Base-by-base conservation (phyloP, 208 protist genomes). In the Wallacemonas rigidus region DNA sequence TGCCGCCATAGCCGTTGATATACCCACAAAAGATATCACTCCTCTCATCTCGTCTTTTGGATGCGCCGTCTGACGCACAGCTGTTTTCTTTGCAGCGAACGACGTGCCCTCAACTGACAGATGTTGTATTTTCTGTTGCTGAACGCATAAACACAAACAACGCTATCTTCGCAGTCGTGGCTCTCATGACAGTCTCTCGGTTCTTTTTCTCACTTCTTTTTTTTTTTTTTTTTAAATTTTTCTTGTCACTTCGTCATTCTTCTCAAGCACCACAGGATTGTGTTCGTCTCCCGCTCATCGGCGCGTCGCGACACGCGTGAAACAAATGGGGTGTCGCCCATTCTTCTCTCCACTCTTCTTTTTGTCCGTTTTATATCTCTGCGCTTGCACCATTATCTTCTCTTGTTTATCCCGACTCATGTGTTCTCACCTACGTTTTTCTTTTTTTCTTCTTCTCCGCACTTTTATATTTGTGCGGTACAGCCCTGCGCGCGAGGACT, bases 151-250 rank as follows among this genome's bases (percentile, higher is more conserved):
- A 51, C 39, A 50, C 41, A 14, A 17, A 77, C 64, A 54, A 12
- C 45, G 45, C 45, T 14, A 50, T 14, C 45, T 50, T 50, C 45
- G 45, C 12, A 12, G 45, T 12, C 12, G 45, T 14, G 45, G 8
- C 57, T 8, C 58, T 51, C 50, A 8, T 17, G n/a, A 3, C 67
- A 62, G 4, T 53, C 67, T 36, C 73, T 63, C 38, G 41, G 8
- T 56, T 35, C 67, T 41, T 54, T 75, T 53, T 77, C 39, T 71
- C 48, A 54, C 26, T 63, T 15, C 60, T 71, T 36, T 73, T 63
- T 17, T 53, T 14, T 56, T 15, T 71, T 41, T 54, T 75, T 45
- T 77, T 47, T 71, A 55, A 54, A 17, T 54, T 71, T 1, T 67
- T 57, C 63, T 79, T 36, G 53, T 58, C 15, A 2, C 1, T 39